Evolutionary conservation across 2,329 filamentous ascomycete genomes (phyloP).

Genomic region (Verticillium nonalfalfae): DNA sequence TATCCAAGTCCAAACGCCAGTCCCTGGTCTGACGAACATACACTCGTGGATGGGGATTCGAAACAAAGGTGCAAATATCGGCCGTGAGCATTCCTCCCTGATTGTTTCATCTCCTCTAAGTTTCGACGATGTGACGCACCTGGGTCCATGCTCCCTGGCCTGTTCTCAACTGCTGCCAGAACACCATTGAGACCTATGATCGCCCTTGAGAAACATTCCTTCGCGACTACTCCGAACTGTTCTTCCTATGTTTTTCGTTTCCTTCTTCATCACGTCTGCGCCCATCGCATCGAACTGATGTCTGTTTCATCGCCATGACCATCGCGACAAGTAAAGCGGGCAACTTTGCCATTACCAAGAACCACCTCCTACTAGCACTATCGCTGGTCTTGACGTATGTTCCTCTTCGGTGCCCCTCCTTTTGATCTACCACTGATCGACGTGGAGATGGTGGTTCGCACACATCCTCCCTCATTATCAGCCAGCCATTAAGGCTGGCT

Average conservation of each 20-base stretch:
- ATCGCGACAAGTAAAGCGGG: slow-evolving; percentile 5
- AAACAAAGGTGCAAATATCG: background rate
- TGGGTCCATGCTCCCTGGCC: background rate
- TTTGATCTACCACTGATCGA: background rate
- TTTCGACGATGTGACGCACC: slow-evolving; percentile 1
- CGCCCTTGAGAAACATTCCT: background rate
- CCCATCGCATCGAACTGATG: background rate
- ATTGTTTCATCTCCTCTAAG: slow-evolving; percentile 6
- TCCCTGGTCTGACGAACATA: background rate
- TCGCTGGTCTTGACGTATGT: slow-evolving; percentile 32
- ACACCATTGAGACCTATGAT: background rate
- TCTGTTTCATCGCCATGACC: slow-evolving; percentile 7
- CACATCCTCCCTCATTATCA: slow-evolving; percentile 35
- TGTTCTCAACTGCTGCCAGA: background rate
- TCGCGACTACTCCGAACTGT: background rate
- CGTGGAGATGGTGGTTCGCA: slow-evolving; percentile 40
- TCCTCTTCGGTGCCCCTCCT: background rate
- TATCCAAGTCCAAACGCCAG: background rate
- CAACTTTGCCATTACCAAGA: slow-evolving; percentile 25
- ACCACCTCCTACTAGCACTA: slow-evolving; percentile 23
- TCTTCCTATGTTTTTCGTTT: background rate
- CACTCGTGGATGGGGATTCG: background rate
- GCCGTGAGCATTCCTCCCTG: slow-evolving; percentile 2
- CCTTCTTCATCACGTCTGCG: background rate
- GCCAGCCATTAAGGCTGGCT: slow-evolving; percentile 30